A percentile compares a stretch with the other conserved stretches of the same genome.
These are phyloP conservation scores for Suaeda aralocaspica DNA, from an alignment of 148 eudicot species.

Conservation along the genomic window DNA sequence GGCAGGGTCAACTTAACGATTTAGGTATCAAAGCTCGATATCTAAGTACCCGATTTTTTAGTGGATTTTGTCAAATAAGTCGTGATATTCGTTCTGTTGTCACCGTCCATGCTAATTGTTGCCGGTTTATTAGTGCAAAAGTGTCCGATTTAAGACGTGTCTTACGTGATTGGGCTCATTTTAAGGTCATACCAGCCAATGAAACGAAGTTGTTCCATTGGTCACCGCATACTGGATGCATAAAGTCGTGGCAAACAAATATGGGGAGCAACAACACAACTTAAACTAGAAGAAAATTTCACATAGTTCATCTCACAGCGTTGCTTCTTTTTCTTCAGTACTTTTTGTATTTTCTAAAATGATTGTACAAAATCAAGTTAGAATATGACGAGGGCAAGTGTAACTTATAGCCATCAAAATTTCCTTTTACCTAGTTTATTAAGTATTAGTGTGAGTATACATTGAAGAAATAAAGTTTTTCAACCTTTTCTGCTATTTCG, in stretches of 20 bases:
- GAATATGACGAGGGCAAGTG: not conserved
- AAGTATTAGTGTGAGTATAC: too few relatives aligned
- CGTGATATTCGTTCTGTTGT: conserved; percentile 35
- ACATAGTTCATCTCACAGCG: not conserved
- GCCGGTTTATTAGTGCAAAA: conserved; percentile 63
- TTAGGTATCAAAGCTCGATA: conserved; percentile 36
- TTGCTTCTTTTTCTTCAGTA: not conserved
- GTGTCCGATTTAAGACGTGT: conserved; percentile 44
- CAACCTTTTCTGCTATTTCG: too few relatives aligned
- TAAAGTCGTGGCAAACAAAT: conserved; percentile 28
- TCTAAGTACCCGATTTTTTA: conserved; percentile 51
- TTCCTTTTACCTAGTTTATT: too few relatives aligned
- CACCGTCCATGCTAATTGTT: conserved; percentile 83
- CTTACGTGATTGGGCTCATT: conserved; percentile 47
- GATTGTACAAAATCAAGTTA: not conserved
- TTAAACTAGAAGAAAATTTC: not conserved
- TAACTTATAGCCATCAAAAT: too few relatives aligned
- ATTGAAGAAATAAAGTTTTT: too few relatives aligned
- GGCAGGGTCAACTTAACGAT: conserved; percentile 22
- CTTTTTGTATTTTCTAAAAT: not conserved
- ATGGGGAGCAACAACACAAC: not conserved
- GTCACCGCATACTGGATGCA: conserved; percentile 41
- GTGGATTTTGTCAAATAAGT: conserved; percentile 63
- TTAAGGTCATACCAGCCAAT: conserved; percentile 22
- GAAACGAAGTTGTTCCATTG: conserved; percentile 25